These are phyloP conservation scores for Grosmannia clavigera DNA, from an alignment of 2,329 filamentous ascomycete genomes.

Conservation along the genomic window DNA sequence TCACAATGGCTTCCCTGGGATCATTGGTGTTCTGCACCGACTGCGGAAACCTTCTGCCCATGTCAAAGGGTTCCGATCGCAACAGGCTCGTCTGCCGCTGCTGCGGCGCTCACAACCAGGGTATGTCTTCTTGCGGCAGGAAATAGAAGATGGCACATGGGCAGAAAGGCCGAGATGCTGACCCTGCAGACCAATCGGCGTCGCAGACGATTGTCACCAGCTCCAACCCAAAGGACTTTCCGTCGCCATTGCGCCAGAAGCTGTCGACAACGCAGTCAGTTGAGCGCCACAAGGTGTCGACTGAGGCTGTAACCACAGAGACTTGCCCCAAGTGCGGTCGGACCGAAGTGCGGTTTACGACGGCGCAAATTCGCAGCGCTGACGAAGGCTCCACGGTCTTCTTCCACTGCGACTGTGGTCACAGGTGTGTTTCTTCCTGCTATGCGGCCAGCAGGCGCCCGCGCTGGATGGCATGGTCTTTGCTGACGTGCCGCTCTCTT, in stretches of 20 bases:
- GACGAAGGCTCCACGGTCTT: constrained; percentile 94
- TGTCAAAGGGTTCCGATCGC: constrained; percentile 63
- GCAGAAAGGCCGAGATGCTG: background rate
- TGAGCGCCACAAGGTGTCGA: constrained; percentile 63
- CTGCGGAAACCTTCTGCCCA: constrained; percentile 81
- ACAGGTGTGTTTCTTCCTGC: constrained; percentile 26
- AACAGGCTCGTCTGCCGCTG: constrained; percentile 71
- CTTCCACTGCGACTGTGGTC: constrained; percentile 74
- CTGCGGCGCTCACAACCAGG: constrained; percentile 75
- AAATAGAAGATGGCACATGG: background rate
- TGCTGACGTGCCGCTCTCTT: background rate
- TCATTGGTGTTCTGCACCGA: constrained; percentile 87
- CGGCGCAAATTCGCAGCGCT: constrained; percentile 76
- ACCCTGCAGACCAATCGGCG: constrained; percentile 44
- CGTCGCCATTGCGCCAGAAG: constrained; percentile 77
- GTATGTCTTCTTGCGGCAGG: constrained; percentile 29
- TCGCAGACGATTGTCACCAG: constrained; percentile 66
- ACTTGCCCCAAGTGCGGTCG: constrained; percentile 72
- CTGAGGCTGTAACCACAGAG: constrained; percentile 53
- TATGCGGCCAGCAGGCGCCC: constrained; percentile 12
- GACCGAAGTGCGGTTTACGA: constrained; percentile 73
- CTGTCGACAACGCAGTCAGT: constrained; percentile 76
- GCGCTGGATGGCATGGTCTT: background rate
- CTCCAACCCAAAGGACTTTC: constrained; percentile 85
- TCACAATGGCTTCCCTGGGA: constrained; percentile 70